phyloP scores from a whole-genome alignment of 495 filamentous ascomycete species.

The Aspergillus sclerotiicarbonarius region DNA sequence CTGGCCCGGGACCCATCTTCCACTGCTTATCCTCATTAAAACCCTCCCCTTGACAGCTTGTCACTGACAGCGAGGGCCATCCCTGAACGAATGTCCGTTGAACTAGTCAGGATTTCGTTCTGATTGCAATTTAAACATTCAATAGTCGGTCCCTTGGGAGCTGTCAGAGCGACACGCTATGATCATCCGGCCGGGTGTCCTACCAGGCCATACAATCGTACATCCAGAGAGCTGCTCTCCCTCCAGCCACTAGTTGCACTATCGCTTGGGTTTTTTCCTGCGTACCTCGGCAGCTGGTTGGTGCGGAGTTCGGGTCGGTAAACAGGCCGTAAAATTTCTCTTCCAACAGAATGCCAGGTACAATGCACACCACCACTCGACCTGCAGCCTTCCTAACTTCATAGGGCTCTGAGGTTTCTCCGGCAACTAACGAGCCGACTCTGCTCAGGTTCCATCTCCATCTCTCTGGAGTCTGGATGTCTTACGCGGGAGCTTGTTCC shows the following conservation, averaged over 20 bases:
- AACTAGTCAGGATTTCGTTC: neutral
- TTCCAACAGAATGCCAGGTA: neutral
- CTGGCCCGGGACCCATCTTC: conserved; percentile 2
- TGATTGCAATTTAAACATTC: conserved; percentile 1
- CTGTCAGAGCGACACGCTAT: neutral
- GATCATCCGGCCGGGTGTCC: neutral
- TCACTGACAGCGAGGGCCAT: neutral
- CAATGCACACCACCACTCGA: neutral
- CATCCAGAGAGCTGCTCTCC: neutral
- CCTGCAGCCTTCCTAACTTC: neutral
- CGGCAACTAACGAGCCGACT: neutral
- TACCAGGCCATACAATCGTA: neutral
- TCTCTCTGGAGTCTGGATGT: neutral
- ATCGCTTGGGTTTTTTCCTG: neutral
- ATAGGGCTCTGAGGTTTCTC: neutral
- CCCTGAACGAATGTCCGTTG: neutral
- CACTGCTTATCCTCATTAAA: conserved; percentile 7
- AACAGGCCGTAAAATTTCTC: neutral
- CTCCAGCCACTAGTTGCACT: neutral
- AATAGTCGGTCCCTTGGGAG: neutral
- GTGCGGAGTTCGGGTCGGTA: neutral
- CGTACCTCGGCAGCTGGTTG: neutral
- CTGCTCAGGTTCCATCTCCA: neutral
- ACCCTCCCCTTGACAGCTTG: neutral
- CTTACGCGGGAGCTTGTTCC: neutral